These are phyloP conservation scores for Teratosphaeria epicoccoides DNA, from an alignment of 2,329 filamentous ascomycete genomes.

Conservation along the genomic window DNA sequence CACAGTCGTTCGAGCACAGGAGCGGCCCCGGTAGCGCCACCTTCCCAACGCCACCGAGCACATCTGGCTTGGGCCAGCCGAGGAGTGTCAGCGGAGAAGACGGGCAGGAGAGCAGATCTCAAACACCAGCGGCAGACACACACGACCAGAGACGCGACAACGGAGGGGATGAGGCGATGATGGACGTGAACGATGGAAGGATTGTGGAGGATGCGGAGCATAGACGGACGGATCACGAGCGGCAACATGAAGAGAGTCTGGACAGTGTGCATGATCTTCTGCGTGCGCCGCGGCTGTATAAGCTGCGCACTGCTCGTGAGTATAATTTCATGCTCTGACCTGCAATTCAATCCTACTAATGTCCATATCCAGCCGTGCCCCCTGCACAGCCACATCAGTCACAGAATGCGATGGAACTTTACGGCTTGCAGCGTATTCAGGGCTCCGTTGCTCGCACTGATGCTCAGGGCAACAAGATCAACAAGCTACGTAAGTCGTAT, in stretches of 20 bases:
- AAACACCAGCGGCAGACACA: constrained; percentile 17
- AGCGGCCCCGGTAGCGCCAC: constrained; percentile 10
- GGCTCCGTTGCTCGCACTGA: constrained; percentile 49
- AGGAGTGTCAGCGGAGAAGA: constrained; percentile 15
- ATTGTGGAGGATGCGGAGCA: constrained; percentile 26
- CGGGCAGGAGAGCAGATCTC: constrained; percentile 13
- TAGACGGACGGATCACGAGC: constrained; percentile 38
- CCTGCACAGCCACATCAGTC: constrained; percentile 45
- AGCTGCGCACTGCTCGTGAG: constrained; percentile 23
- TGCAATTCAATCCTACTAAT: not conserved
- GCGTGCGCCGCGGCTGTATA: constrained; percentile 14
- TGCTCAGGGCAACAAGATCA: constrained; percentile 54
- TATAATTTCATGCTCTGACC: constrained; percentile 9
- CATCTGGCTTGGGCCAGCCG: constrained; percentile 23
- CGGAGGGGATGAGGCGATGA: constrained; percentile 35
- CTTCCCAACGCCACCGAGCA: constrained; percentile 34
- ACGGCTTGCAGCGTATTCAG: constrained; percentile 46
- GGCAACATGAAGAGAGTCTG: constrained; percentile 24
- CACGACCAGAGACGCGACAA: constrained; percentile 24
- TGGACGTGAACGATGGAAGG: constrained; percentile 17
- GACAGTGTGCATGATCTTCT: constrained; percentile 4
- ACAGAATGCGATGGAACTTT: constrained; percentile 50
- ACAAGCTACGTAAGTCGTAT: constrained; percentile 50
- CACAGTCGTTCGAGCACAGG: constrained; percentile 17
- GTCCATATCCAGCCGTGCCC: constrained; percentile 23